Percentiles rank a stretch among this genome's conserved stretches.
Evolutionary conservation across 2,329 filamentous ascomycete genomes (phyloP).

Genomic region (Beauveria pseudobassiana): DNA sequence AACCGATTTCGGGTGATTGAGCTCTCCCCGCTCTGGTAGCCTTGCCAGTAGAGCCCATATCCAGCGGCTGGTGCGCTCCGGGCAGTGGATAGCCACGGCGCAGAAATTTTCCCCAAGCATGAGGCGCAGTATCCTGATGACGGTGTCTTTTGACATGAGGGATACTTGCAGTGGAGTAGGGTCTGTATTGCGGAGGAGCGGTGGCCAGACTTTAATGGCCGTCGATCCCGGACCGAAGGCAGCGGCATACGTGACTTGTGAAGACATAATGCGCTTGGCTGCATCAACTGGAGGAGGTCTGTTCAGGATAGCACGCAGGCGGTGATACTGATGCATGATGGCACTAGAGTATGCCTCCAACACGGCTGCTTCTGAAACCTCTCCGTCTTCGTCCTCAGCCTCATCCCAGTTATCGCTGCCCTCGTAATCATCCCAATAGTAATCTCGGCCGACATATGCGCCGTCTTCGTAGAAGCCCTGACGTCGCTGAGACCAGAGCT

Average conservation of each 20-base stretch:
- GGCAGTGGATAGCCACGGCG: slow-evolving; percentile 51
- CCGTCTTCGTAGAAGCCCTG: slow-evolving; percentile 66
- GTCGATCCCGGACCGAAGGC: slow-evolving; percentile 43
- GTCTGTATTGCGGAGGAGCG: slow-evolving; percentile 43
- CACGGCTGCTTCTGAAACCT: slow-evolving; percentile 33
- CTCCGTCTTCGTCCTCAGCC: slow-evolving; percentile 19
- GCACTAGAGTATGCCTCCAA: slow-evolving; percentile 60
- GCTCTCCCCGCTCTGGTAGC: slow-evolving; percentile 64
- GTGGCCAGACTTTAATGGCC: slow-evolving; percentile 44
- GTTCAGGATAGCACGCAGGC: slow-evolving; percentile 56
- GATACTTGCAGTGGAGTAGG: slow-evolving; percentile 53
- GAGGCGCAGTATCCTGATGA: slow-evolving; percentile 60
- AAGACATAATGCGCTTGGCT: slow-evolving; percentile 43
- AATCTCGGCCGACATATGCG: slow-evolving; percentile 61
- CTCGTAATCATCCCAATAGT: slow-evolving; percentile 21
- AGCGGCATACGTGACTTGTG: slow-evolving; percentile 49
- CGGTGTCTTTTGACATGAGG: slow-evolving; percentile 57
- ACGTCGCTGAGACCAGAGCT: slow-evolving; percentile 42
- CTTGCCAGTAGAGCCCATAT: slow-evolving; percentile 75
- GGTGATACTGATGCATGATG: slow-evolving; percentile 56
- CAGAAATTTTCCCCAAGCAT: slow-evolving; percentile 59
- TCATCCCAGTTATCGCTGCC: slow-evolving; percentile 23
- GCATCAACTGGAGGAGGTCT: slow-evolving; percentile 44
- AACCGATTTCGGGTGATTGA: slow-evolving; percentile 69
- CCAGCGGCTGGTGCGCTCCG: slow-evolving; percentile 69